These are phyloP conservation scores for Durotheca rogersii DNA, from an alignment of 495 filamentous ascomycete species.

Conservation along the genomic window DNA sequence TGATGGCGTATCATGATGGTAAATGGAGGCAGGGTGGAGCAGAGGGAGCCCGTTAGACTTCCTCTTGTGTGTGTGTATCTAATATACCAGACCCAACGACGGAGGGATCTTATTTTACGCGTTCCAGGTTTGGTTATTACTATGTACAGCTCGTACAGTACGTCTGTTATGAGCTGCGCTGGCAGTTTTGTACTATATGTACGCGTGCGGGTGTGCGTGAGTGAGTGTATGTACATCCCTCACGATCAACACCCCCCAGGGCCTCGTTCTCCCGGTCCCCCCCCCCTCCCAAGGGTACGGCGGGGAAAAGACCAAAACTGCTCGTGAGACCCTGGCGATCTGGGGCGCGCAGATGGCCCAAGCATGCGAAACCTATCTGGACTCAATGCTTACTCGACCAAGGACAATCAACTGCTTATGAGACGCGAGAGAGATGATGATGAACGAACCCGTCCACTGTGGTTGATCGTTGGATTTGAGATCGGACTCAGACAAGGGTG, in stretches of 20 bases:
- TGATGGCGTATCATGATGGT: background rate
- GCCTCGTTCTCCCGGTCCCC: conserved; percentile 6
- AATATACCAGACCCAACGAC: background rate
- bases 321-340: no score
- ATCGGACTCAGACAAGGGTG: conserved; percentile 21
- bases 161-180: no score
- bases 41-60: background rate
- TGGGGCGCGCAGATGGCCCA: background rate
- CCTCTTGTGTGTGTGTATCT: no score
- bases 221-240: no score
- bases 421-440: conserved; percentile 21
- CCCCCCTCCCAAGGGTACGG: no score
- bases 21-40: background rate
- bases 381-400: conserved; percentile 6
- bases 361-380: conserved; percentile 2
- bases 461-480: conserved; percentile 27
- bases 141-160: no score
- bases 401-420: conserved; percentile 11
- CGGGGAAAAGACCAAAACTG: no score
- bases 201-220: no score
- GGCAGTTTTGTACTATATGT: no score
- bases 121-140: background rate
- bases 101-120: no score
- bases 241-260: background rate
- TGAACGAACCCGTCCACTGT: conserved; percentile 13